A percentile compares a stretch with the other conserved stretches of the same genome.
Conservation (phyloP, 2,329 filamentous ascomycete species). For the Aspergillus amoenus region DNA sequence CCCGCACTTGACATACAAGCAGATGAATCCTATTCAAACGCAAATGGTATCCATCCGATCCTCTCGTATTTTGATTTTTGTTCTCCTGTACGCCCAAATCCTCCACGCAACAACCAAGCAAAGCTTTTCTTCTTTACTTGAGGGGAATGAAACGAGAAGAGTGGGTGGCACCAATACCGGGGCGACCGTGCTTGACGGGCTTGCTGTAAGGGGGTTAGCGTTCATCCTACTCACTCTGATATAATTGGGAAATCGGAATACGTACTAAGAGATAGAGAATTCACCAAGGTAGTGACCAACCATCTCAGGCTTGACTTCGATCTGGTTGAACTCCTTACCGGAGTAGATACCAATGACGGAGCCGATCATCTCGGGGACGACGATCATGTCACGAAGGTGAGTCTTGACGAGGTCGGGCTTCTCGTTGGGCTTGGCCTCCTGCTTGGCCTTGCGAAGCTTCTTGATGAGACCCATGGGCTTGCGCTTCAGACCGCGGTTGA, state of each 20-base stretch:
- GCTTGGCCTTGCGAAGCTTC: constrained; percentile 99
- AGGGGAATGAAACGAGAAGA: constrained; percentile 99
- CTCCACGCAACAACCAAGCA: constrained; percentile 37
- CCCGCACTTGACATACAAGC: constrained; percentile 41
- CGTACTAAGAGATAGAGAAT: constrained; percentile 99
- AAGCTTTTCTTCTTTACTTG: constrained; percentile 69
- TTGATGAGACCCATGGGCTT: constrained; percentile 99
- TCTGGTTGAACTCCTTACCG: constrained; percentile 99
- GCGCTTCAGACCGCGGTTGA: constrained; percentile 99
- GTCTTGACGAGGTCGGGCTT: constrained; percentile 99
- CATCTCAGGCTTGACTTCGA: constrained; percentile 99
- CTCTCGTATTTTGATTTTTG: constrained; percentile 32
- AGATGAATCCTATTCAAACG: constrained; percentile 31
- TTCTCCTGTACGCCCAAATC: constrained; percentile 33
- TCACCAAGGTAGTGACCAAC: constrained; percentile 99
- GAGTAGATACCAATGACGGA: constrained; percentile 99
- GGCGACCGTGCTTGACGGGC: constrained; percentile 99
- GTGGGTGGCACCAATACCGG: constrained; percentile 99
- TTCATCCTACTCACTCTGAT: background rate
- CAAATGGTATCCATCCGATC: constrained; percentile 33
- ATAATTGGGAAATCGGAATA: constrained; percentile 31
- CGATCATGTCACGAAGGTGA: constrained; percentile 99
- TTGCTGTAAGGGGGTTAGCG: constrained; percentile 69
- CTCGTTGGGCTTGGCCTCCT: constrained; percentile 98
- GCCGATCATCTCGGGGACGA: constrained; percentile 99